These are phyloP conservation scores for Gryganskiella cystojenkinii DNA, from an alignment of 192 early-diverging fungal genomes.

Conservation along the genomic window DNA sequence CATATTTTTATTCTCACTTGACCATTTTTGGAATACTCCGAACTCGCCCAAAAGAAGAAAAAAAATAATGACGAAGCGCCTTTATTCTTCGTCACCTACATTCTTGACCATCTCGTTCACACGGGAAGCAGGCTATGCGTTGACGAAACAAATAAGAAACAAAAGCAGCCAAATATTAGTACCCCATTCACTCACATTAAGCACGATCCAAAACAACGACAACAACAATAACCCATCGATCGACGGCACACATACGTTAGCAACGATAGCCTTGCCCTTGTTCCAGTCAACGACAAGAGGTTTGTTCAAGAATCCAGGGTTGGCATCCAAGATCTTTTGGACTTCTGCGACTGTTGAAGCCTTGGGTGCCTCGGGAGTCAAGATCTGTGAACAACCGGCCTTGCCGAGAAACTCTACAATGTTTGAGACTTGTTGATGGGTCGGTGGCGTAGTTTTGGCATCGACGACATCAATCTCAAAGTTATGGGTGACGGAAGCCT, in stretches of 20 bases:
- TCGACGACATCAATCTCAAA: constrained; percentile 43
- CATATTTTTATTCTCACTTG: no score
- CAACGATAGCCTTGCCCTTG: constrained; percentile 42
- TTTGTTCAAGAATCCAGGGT: constrained; percentile 32
- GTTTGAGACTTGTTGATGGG: constrained; percentile 44
- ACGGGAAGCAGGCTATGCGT: constrained; percentile 18
- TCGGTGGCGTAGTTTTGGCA: constrained; percentile 9
- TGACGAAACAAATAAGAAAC: neutral
- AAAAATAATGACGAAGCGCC: no score
- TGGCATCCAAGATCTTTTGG: constrained; percentile 44
- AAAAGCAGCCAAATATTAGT: no score
- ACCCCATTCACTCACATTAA: no score
- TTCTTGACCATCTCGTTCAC: constrained; percentile 38
- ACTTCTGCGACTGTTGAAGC: constrained; percentile 34
- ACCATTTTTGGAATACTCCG: no score
- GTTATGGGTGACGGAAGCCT: constrained; percentile 26
- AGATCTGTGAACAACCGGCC: constrained; percentile 21
- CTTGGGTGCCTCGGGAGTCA: constrained; percentile 27
- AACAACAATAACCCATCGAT: neutral
- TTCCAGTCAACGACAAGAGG: constrained; percentile 47
- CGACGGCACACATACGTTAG: no score
- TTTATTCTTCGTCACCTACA: constrained; percentile 25
- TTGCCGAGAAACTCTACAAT: constrained; percentile 40
- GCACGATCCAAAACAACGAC: neutral
- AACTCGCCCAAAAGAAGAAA: no score